Evolutionary conservation across 2,329 filamentous ascomycete genomes (phyloP), one percentile per base, ranked within the genome.

Genomic region (Pseudogymnoascus sp.): DNA sequence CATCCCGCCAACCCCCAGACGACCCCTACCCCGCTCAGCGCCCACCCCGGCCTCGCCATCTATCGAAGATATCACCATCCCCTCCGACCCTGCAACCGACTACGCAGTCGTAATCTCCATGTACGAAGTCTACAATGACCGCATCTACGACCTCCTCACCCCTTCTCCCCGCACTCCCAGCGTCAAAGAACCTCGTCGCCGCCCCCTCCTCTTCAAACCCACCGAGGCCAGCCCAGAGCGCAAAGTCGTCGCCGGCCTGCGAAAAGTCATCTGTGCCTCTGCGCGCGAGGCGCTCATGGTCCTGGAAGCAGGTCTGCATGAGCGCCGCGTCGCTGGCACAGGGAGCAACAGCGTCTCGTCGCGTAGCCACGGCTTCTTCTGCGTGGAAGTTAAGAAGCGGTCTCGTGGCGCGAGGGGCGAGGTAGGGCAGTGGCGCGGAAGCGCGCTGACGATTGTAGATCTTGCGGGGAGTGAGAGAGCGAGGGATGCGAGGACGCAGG

Each of bases 91-190:
- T 1, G 82, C 82, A 18, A 84, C 87, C 60, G 90, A 96, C 67
- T 97, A 97, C 68, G 88, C 89, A 4, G 86, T 99, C 60, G 78
- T 99, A 9, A 81, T 99, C 20, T 96, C 92, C 60, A 99, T 99
- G 92, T 97, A 97, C 74, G 94, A 99, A 74, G 93, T 99, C 1
- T 97, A 99, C 78, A 99, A 99, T 71, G 93, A 99, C 75, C 87
- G 92, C 36, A 97, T 99, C 66, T 97, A 95, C 72, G 94, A 99
- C 70, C 84, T 99, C 0, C 79, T 99, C 1, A 89, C 88, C 0
- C 83, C 84, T 0, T 81, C 83, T 2, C 75, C 79, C 20, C 82
- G 82, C 64, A 80, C 80, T 0, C 81, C 81, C 36, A 79, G 80
- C 4, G 87, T 85, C 2, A 91, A 90, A 68, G 87, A 90, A 62